A percentile compares a stretch with the other conserved stretches of the same genome.
Conservation (phyloP, 108 stramenopile genomes). For the Nannochloropsis gaditana region DNA sequence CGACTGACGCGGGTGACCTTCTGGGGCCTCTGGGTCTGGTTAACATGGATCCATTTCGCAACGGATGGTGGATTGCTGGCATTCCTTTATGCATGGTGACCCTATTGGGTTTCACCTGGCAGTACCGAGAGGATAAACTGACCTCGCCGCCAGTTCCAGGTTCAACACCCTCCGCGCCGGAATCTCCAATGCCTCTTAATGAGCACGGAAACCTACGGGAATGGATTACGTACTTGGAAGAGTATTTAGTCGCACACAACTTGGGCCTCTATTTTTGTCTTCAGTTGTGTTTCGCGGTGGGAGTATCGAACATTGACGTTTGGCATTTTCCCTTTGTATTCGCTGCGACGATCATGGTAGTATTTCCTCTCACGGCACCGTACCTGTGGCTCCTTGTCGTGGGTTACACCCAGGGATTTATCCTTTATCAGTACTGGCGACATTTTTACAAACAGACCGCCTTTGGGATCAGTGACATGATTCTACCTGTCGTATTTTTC, state of each 20-base stretch:
- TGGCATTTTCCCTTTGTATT: conserved; percentile 20
- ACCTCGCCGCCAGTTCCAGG: not conserved
- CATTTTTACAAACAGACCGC: not conserved
- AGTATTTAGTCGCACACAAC: conserved; percentile 1
- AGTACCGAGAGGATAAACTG: not conserved
- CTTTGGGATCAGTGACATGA: conserved; percentile 8
- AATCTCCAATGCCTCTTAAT: not conserved
- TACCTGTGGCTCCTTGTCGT: not conserved
- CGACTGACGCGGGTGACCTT: not conserved
- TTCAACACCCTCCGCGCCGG: not conserved
- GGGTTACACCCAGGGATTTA: not conserved
- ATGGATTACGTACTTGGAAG: conserved; percentile 9
- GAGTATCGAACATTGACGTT: not conserved
- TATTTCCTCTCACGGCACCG: not conserved
- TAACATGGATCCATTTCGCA: not conserved
- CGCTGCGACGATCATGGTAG: not conserved
- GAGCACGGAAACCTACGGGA: not conserved
- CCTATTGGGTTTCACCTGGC: not conserved
- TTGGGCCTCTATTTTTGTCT: conserved; percentile 7
- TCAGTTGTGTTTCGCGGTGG: not conserved
- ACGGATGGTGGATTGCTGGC: not conserved
- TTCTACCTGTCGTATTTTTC: not conserved
- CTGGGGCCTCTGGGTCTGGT: not conserved
- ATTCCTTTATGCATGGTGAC: conserved; percentile 20
- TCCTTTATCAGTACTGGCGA: conserved; percentile 20